Conservation (phyloP, 148 eudicot species). For the Arctostaphylos glauca region DNA sequence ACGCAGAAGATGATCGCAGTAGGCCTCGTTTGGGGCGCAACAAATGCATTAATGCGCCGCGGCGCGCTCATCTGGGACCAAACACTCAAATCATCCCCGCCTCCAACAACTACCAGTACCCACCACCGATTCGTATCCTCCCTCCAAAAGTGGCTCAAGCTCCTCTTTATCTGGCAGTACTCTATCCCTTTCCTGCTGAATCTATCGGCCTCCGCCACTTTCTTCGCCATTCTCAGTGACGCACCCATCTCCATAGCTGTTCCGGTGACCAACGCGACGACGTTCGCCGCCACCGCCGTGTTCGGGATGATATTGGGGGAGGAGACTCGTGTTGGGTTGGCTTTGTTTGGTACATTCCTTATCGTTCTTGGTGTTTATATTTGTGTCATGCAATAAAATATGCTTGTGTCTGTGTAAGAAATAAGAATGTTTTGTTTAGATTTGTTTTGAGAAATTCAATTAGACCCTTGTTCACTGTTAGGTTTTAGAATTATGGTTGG, state of each 20-base stretch:
- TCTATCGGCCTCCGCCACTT: constrained; percentile 75
- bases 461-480: neutral
- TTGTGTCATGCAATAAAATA: constrained; percentile 44
- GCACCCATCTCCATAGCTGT: constrained; percentile 77
- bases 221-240: constrained; percentile 63
- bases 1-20: constrained; percentile 76
- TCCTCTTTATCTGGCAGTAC: constrained; percentile 58
- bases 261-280: constrained; percentile 85
- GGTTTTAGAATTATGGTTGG: constrained; percentile 1
- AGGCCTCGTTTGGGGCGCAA: constrained; percentile 83
- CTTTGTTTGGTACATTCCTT: constrained; percentile 63
- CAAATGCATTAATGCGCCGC: constrained; percentile 65
- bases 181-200: constrained; percentile 68
- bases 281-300: constrained; percentile 80
- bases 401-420: neutral
- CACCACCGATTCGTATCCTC: constrained; percentile 19
- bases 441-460: neutral
- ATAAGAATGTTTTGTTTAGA: neutral
- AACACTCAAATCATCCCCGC: constrained; percentile 32
- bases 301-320: constrained; percentile 45
- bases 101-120: constrained; percentile 26
- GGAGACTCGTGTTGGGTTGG: constrained; percentile 35
- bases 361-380: constrained; percentile 69
- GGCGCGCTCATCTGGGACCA: constrained; percentile 70
- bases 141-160: constrained; percentile 52